Evolutionary conservation across 2,329 filamentous ascomycete genomes (phyloP), one percentile per base, ranked within the genome.

Genomic region (Lachnellula hyalina): DNA sequence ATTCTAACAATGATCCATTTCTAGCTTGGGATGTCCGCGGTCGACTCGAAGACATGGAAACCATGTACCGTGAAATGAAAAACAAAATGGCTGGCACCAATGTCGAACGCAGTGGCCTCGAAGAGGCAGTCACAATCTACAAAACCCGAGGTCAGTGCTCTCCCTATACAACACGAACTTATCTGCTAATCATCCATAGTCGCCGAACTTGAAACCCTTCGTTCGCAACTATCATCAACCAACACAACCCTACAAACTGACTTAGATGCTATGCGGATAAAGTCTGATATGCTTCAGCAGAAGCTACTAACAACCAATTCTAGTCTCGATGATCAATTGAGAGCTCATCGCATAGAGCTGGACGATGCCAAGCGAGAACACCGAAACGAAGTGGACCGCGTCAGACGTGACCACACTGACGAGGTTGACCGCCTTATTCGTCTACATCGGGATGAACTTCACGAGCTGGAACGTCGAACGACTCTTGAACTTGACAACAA

Each of bases 11-110:
- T 61, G 78, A 75, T 64, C 72, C 69, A 35, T 82, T 76, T 72
- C 60, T 80, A 89, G 87, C 81, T 66, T 93, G 87, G 80, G 90
- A 96, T 69, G 84, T 91, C 62, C 86, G 91, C 64, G 82, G 82
- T 58, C 84, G 86, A 61, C 80, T 96, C 62, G 84, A 85, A 59
- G 81, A 84, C 56, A 86, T 96, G 73, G 89, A 96, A 65, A 76
- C 78, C 17, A 79, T 93, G 65, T 90, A 90, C 67, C 79, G 81
- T 47, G 77, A 80, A 56, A 77, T 97, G 58, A 86, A 87, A 66
- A 79, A 86, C 55, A 85, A 87, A 60, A 83, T 96, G 67, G 83
- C 84, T 55, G 79, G 80, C 34, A 85, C 87, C 21, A 79, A 86
- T 11, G 80, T 79, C 41, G 85, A 90, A 52, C 85, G 83, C 63